Conservation (phyloP, 2,329 filamentous ascomycete species). For the Fusarium transvaalense region DNA sequence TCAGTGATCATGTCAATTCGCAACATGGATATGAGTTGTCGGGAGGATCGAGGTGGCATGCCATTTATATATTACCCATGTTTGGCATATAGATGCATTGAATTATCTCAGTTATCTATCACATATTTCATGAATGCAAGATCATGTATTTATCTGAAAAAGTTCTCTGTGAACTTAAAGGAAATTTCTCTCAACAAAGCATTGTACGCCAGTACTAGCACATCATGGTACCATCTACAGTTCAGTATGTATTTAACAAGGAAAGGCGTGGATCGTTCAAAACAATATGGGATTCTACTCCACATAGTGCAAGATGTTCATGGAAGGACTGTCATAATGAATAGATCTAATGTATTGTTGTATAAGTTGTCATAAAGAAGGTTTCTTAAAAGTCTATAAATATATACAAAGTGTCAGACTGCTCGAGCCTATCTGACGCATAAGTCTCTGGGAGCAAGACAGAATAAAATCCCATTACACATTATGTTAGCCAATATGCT, state of each 20-base stretch:
- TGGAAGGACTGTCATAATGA: not conserved
- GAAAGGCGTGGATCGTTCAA: not conserved
- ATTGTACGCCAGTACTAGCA: no score
- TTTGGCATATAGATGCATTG: no score
- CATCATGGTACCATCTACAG: no score
- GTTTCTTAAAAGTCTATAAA: not conserved
- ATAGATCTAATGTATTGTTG: not conserved
- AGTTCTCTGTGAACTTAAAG: no score
- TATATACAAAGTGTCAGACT: not conserved
- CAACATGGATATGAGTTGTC: fast-evolving
- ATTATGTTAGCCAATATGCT: not conserved
- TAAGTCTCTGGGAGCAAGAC: not conserved
- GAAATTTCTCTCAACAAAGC: no score
- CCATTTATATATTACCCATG: no score
- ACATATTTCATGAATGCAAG: no score
- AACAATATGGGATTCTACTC: fast-evolving
- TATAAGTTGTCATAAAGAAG: not conserved
- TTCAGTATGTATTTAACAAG: not conserved
- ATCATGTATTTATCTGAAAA: no score
- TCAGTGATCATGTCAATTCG: not conserved
- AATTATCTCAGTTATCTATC: no score
- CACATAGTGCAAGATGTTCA: fast-evolving
- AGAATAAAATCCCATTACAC: not conserved
- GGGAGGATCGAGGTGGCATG: not conserved
- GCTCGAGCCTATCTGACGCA: not conserved